Evolutionary conservation across 306 rosid genomes (phyloP).

Genomic region (Mimosa pudica): DNA sequence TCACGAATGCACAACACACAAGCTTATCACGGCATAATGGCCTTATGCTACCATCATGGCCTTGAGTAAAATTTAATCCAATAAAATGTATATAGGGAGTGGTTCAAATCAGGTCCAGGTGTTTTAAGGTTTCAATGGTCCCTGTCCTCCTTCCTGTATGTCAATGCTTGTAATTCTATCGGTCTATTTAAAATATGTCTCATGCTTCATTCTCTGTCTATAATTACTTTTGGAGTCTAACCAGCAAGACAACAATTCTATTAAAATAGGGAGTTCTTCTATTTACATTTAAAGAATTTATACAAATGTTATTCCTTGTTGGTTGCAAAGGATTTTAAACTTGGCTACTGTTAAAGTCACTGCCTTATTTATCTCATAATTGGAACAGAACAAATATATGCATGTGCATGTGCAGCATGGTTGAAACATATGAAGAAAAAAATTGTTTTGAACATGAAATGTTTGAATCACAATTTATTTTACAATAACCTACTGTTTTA

Average conservation of each 20-base stretch:
- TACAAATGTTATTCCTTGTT: background rate
- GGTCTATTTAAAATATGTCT: background rate
- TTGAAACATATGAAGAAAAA: background rate
- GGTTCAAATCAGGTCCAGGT: background rate
- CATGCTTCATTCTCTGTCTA: conserved; percentile 10
- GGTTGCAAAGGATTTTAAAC: background rate
- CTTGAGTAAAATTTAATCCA: background rate
- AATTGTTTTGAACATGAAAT: background rate
- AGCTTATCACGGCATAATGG: background rate
- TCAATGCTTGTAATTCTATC: background rate
- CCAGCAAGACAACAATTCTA: background rate
- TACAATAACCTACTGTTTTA: background rate
- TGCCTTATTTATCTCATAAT: background rate
- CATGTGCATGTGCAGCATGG: background rate
- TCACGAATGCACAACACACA: background rate
- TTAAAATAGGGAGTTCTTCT: background rate
- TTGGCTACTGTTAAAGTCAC: background rate
- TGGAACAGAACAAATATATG: background rate
- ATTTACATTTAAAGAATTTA: background rate
- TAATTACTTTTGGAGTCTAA: conserved; percentile 1
- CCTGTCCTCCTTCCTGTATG: background rate
- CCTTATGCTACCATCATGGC: background rate
- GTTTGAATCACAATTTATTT: background rate
- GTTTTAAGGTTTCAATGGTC: conserved; percentile 6
- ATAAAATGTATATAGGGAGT: background rate